Conservation (phyloP, 495 filamentous ascomycete species). For the Neurospora discreta region DNA sequence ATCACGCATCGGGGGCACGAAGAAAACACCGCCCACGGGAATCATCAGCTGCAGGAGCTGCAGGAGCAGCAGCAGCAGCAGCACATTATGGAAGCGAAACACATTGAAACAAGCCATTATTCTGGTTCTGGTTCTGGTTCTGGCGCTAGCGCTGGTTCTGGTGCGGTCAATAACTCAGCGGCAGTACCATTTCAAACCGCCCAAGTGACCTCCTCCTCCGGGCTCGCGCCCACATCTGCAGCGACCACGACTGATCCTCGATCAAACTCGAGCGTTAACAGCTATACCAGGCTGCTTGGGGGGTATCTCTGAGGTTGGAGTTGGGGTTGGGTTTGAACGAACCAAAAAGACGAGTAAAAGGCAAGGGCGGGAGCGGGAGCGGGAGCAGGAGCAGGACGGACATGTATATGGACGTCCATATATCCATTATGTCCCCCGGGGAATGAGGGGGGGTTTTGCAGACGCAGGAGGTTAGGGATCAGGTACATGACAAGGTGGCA, state of each 20-base stretch:
- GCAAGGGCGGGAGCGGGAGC: background rate
- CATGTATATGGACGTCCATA: background rate
- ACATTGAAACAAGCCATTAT: background rate
- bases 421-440: background rate
- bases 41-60: background rate
- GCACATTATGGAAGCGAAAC: background rate
- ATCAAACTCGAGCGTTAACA: background rate
- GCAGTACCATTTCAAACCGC: background rate
- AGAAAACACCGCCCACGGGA: background rate
- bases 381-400: background rate
- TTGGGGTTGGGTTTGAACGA: background rate
- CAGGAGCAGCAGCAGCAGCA: background rate
- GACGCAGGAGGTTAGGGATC: slow-evolving; percentile 10
- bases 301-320: background rate
- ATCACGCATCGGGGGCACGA: slow-evolving; percentile 4
- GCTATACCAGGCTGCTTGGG: background rate
- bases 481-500: background rate
- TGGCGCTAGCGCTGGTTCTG: background rate
- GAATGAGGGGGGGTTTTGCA: slow-evolving; percentile 1
- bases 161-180: background rate
- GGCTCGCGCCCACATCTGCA: background rate
- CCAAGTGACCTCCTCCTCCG: background rate
- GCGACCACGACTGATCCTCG: background rate
- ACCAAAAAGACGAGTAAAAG: background rate
- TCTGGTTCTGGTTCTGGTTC: background rate